phyloP scores from a whole-genome alignment of 768 basidiomycete species.

The Pisolithus albus region DNA sequence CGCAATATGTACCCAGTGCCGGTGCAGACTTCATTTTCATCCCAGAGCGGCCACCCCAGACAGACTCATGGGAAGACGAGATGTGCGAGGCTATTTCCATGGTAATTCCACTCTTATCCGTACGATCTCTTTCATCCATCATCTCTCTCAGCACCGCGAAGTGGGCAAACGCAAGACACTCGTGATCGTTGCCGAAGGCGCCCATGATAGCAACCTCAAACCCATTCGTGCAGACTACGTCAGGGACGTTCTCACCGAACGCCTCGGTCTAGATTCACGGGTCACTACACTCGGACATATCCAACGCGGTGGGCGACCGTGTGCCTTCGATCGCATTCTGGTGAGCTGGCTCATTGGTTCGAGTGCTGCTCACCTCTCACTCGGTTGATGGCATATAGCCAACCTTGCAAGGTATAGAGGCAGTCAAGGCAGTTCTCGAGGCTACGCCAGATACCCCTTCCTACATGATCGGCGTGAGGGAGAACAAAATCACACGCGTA shows the following conservation, averaged over 20 bases:
- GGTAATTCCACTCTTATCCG: constrained; percentile 38
- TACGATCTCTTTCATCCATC: not conserved
- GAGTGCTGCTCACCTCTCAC: constrained; percentile 1
- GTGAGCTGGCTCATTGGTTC: constrained; percentile 36
- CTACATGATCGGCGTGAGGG: constrained; percentile 93
- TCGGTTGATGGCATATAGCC: constrained; percentile 46
- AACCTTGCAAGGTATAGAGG: constrained; percentile 93
- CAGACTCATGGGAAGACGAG: constrained; percentile 79
- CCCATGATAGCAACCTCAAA: constrained; percentile 78
- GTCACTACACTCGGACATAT: constrained; percentile 97
- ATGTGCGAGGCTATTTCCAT: constrained; percentile 83
- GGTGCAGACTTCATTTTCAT: constrained; percentile 99
- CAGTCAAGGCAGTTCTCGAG: constrained; percentile 80
- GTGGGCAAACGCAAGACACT: constrained; percentile 97
- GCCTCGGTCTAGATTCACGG: constrained; percentile 87
- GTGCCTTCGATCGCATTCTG: constrained; percentile 87
- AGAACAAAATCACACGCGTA: constrained; percentile 91
- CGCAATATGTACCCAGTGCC: constrained; percentile 36
- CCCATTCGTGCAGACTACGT: constrained; percentile 91
- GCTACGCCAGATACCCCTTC: constrained; percentile 87
- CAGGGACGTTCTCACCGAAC: constrained; percentile 80
- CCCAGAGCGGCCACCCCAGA: constrained; percentile 81
- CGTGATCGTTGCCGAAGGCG: constrained; percentile 97
- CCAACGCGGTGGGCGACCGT: constrained; percentile 90
- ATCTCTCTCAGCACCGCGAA: constrained; percentile 63